These are phyloP conservation scores for Trichoderma asperelloides DNA, from an alignment of 495 filamentous ascomycete species.

Conservation along the genomic window DNA sequence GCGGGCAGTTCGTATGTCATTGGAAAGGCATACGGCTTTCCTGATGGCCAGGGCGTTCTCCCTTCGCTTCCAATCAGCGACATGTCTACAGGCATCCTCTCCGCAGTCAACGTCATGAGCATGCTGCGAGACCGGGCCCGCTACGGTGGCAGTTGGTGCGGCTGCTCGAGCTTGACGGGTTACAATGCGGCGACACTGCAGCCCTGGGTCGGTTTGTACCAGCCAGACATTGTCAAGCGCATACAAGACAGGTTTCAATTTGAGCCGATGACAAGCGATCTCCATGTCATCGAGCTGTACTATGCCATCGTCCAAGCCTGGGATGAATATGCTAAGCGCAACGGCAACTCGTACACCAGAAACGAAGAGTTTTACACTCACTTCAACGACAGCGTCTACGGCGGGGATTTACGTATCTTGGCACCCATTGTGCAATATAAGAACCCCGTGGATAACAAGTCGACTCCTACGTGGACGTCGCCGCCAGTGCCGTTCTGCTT, in stretches of 20 bases:
- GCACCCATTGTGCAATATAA: neutral
- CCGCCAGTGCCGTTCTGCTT: neutral
- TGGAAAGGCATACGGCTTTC: neutral
- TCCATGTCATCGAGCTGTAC: neutral
- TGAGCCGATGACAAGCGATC: neutral
- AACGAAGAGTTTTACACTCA: neutral
- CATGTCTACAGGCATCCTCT: slow-evolving; percentile 22
- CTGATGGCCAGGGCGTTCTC: slow-evolving; percentile 20
- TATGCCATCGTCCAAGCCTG: neutral
- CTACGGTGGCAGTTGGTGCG: neutral
- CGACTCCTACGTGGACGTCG: neutral
- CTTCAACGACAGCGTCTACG: neutral
- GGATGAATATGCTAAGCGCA: neutral
- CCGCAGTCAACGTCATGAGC: slow-evolving; percentile 16
- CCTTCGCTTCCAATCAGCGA: slow-evolving; percentile 27
- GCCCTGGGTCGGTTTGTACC: slow-evolving; percentile 19
- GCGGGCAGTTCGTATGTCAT: neutral
- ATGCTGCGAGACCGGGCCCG: slow-evolving; percentile 15
- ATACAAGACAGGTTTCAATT: slow-evolving; percentile 17
- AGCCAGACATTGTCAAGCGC: slow-evolving; percentile 12
- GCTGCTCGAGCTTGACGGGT: neutral
- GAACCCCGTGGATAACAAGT: neutral
- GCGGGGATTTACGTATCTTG: neutral
- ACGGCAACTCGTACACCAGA: neutral
- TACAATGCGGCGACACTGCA: slow-evolving; percentile 14